Evolutionary conservation across 2,329 filamentous ascomycete genomes (phyloP).

Genomic region (Phyllosticta paracitricarpa): DNA sequence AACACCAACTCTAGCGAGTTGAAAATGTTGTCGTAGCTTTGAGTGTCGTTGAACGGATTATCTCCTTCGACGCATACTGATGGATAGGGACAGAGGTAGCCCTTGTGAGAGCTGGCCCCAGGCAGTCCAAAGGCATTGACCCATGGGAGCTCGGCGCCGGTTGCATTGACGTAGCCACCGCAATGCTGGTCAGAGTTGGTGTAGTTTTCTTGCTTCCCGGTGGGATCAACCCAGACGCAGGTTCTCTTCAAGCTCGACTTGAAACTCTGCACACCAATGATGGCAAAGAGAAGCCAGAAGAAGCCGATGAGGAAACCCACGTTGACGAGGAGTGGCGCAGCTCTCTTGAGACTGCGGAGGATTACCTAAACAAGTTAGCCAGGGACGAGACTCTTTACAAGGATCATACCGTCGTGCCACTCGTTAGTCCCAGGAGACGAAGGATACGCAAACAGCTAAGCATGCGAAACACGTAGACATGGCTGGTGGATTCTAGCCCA

Average conservation of each 20-base stretch:
- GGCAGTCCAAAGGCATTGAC: constrained; percentile 44
- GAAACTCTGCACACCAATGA: constrained; percentile 94
- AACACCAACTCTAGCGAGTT: constrained; percentile 92
- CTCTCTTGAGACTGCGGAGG: constrained; percentile 87
- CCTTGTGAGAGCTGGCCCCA: constrained; percentile 55
- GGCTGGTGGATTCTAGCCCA: constrained; percentile 56
- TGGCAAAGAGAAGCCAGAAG: constrained; percentile 96
- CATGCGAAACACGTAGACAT: constrained; percentile 91
- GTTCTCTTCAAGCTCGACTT: constrained; percentile 41
- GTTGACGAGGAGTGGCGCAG: constrained; percentile 80
- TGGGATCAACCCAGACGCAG: constrained; percentile 45
- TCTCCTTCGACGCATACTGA: constrained; percentile 71
- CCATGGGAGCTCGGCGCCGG: constrained; percentile 55
- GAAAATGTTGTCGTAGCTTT: constrained; percentile 91
- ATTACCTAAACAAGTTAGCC: constrained; percentile 55
- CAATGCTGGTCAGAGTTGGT: constrained; percentile 61
- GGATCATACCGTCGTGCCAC: constrained; percentile 72
- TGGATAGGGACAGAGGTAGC: constrained; percentile 74
- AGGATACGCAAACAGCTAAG: constrained; percentile 89
- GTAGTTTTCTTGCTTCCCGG: constrained; percentile 42
- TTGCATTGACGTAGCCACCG: constrained; percentile 64
- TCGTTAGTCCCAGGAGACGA: constrained; percentile 80
- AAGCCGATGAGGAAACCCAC: constrained; percentile 92
- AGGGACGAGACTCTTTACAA: not conserved
- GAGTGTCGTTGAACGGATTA: constrained; percentile 74